Evolutionary conservation across 805 yeast species (phyloP).

Genomic region (Alloascoidea africana): DNA sequence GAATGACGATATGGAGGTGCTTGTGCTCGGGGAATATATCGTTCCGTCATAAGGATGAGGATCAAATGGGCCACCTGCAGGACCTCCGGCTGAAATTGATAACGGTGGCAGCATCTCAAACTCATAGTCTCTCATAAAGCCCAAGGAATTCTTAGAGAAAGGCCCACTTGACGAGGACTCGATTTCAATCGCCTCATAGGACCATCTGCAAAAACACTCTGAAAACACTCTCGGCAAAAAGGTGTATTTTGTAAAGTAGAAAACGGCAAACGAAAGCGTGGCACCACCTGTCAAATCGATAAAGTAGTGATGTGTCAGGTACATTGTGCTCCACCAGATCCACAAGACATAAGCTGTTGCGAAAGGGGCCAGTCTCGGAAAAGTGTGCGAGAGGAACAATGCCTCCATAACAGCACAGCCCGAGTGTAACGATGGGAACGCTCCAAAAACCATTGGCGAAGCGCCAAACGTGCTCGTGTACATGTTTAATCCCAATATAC

Average conservation of each 20-base stretch:
- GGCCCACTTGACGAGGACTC: constrained; percentile 1
- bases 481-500: constrained; percentile 60
- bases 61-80: neutral
- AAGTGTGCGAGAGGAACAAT: constrained; percentile 66
- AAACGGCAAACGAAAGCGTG: constrained; percentile 55
- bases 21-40: neutral
- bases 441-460: constrained; percentile 85
- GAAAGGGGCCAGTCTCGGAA: constrained; percentile 52
- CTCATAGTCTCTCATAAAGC: neutral
- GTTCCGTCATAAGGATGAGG: neutral
- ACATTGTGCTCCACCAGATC: constrained; percentile 99
- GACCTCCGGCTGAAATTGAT: neutral
- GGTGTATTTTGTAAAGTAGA: constrained; percentile 50
- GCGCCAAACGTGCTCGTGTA: constrained; percentile 72
- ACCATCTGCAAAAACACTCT: constrained; percentile 54
- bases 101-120: neutral
- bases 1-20: neutral
- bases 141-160: neutral
- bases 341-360: constrained; percentile 73
- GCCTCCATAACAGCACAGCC: constrained; percentile 94
- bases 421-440: constrained; percentile 71
- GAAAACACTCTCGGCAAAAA: constrained; percentile 42
- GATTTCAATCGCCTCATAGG: constrained; percentile 21
- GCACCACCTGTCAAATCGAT: constrained; percentile 93
- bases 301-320: constrained; percentile 91